Evolutionary conservation across 139 green algal genomes (phyloP), one percentile per base, ranked within the genome.

Genomic region (Chlorella sorokiniana): DNA sequence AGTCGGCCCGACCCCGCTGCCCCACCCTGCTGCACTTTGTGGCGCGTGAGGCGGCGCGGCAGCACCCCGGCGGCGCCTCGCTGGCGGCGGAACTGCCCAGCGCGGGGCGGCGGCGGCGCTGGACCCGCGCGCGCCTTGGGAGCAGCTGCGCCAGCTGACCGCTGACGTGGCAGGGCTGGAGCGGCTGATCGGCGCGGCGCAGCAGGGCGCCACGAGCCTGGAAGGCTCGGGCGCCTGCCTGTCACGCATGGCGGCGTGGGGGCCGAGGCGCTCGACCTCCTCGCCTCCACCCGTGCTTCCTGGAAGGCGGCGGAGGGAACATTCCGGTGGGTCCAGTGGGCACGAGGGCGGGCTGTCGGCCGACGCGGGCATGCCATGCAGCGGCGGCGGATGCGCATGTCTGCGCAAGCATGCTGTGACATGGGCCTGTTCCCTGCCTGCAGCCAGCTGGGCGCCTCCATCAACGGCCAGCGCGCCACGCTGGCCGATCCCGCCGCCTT

Each of bases 1-100:
- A 62, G 33, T 89, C 87, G 9, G 86, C 64, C 29, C 74, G 75
- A 6, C 79, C 77, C 31, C 89, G 90, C 35, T 77, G 69, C 65
- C 41, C 82, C 33, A 93, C 91, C 0, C 85, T 94, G 45, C 82
- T 92, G 63, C 89, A 94, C 81, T 92, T 91, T 73, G 48, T 94
- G 2, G 91, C 89, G 4, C 86, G 84, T 37, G 87, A 86, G n/a
- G 65, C 89, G 38, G 77, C 84, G 23, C 59, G 37, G 48, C 62
- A 87, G 48, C n/a, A 78, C 22, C 81, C 87, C 0, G 82, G 76
- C 0, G 41, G 38, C 64, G 64, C 74, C 70, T 75, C 37, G 41
- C 82, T 93, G 37, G 65, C 41, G 31, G 72, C 51, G 22, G 75
- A 86, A 56, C 83, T 93, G 37, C 74, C 40, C 27, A 82, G 78